Evolutionary conservation across 2,329 filamentous ascomycete genomes (phyloP).

Genomic region (Diaporthe ilicicola): DNA sequence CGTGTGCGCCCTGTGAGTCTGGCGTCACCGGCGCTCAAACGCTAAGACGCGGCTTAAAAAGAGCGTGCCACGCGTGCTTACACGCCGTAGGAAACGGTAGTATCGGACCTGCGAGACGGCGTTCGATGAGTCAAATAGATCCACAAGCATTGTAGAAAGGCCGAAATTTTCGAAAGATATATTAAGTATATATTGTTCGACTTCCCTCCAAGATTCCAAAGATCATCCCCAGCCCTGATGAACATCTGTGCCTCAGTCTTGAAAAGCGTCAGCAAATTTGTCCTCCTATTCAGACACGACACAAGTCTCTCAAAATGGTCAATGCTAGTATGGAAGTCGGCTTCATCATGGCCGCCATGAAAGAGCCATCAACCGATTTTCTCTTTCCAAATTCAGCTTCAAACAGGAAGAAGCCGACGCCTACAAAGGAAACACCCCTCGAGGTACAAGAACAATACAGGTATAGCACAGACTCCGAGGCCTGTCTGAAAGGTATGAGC

Average conservation of each 20-base stretch:
- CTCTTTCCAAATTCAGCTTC: neutral
- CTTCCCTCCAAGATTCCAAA: neutral
- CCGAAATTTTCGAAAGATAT: too few species aligned
- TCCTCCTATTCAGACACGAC: neutral
- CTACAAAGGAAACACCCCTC: neutral
- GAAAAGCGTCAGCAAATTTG: neutral
- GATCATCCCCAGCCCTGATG: too few species aligned
- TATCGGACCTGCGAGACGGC: neutral
- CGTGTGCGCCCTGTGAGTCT: neutral
- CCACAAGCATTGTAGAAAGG: neutral
- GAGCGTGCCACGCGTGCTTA: neutral
- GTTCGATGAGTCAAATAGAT: conserved; percentile 11
- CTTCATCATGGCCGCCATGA: conserved; percentile 32
- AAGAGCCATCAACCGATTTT: conserved; percentile 2
- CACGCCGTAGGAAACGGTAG: neutral
- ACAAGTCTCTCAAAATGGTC: neutral
- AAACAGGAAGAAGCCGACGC: neutral
- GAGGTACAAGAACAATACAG: neutral
- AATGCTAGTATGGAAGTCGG: conserved; percentile 20
- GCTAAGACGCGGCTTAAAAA: neutral
- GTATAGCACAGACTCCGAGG: conserved; percentile 28
- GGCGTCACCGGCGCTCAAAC: neutral
- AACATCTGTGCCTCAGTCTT: neutral
- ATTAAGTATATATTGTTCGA: neutral
- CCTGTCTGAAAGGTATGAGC: conserved; percentile 17